Base-by-base conservation (phyloP, 1,139 yeast species). In the Candida frijolesensis region DNA sequence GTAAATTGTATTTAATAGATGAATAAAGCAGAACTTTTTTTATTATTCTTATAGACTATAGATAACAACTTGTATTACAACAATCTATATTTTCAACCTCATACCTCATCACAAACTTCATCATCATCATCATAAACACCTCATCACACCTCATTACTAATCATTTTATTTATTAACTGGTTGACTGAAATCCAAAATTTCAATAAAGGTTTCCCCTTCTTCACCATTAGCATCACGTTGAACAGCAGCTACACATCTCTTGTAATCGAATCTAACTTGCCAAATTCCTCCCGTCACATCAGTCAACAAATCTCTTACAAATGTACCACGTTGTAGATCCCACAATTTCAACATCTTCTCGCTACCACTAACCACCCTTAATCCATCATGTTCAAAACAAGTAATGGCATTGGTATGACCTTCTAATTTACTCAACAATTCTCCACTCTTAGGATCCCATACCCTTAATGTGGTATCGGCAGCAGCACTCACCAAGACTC, bases 171-270 rank as follows among this genome's bases (percentile, higher is more conserved):
- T 44, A 43, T 15, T 49, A 19, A 50, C 66, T 64, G 83, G 80
- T 19, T 69, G 69, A 57, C 87, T 86, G 68, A 92, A 94, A 63
- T 92, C 97, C 50, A 91, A 72, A 39, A 94, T 87, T 66, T 92
- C 97, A 55, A 94, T 85, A 55, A 71, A 78, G 0, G 84, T 87
- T 58, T 82, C 83, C 35, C 81, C 80, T 49, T 83, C 85, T 25
- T 63, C 67, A 32, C 71, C 76, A 49, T 67, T 67, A 18, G 61
- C 60, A 51, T 67, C 74, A 59, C 85, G 79, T 75, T 86, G 89
- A n/a, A 92, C 96, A 0, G 99, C 99, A 18, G 96, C 95, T 37
- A 94, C 90, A 63, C 98, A 88, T 47, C 94, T 77, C 53, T 88
- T 80, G 55, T 84, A 83, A 64, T 90, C 96, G 62, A 91, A 89